phyloP scores from a whole-genome alignment of 2,329 filamentous ascomycete genomes.

The Tolypocladium tropicale region DNA sequence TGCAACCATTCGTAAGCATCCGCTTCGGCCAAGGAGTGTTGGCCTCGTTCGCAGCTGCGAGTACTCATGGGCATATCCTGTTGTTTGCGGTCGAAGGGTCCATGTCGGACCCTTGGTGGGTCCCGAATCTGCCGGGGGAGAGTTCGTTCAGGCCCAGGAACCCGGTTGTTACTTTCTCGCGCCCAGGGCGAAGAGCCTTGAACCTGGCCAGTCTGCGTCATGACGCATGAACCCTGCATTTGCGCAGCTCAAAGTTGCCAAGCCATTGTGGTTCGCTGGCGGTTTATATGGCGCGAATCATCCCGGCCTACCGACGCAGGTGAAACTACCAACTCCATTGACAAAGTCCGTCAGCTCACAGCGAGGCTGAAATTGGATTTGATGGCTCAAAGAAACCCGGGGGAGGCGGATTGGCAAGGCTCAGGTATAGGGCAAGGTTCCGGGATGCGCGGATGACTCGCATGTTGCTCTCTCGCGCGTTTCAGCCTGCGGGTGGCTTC shows the following conservation, averaged over 20 bases:
- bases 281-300: not conserved
- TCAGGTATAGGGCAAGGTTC: not conserved
- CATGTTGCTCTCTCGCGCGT: not conserved
- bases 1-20: no score
- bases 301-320: not conserved
- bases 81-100: no score
- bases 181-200: not conserved
- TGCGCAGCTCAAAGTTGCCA: not conserved
- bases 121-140: no score
- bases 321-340: not conserved
- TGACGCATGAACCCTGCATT: not conserved
- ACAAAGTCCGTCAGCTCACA: not conserved
- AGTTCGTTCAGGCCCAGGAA: no score
- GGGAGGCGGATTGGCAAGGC: not conserved
- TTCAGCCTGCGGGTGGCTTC: not conserved
- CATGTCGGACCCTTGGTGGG: no score
- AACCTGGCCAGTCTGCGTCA: not conserved
- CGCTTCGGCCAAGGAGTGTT: not conserved
- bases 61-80: no score
- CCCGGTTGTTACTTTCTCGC: no score
- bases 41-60: no score
- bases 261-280: not conserved
- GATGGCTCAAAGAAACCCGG: not conserved
- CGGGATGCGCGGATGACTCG: not conserved
- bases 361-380: not conserved